phyloP scores from a whole-genome alignment of 2,329 filamentous ascomycete species.

The Pseudogymnoascus sp. region DNA sequence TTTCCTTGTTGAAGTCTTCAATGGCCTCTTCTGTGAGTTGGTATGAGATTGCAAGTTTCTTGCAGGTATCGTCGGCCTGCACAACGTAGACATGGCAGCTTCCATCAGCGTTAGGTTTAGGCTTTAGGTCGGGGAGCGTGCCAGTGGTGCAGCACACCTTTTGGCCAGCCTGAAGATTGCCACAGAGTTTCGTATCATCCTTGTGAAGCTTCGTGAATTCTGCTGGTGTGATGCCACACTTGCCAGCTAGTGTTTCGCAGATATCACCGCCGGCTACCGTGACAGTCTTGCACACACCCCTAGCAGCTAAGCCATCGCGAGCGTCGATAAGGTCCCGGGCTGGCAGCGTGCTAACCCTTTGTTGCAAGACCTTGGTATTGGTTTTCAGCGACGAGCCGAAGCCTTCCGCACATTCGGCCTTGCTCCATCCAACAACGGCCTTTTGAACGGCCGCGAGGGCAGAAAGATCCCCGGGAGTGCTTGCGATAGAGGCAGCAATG shows the following conservation, averaged over 20 bases:
- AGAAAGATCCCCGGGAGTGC: neutral
- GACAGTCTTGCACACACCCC: neutral
- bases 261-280: neutral
- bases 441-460: neutral
- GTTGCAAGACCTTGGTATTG: neutral
- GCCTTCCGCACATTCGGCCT: neutral
- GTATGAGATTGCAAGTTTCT: conserved; percentile 27
- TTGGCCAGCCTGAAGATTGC: conserved; percentile 21
- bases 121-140: conserved; percentile 27
- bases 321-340: neutral
- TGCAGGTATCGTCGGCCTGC: conserved; percentile 29
- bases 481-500: neutral
- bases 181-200: conserved; percentile 29
- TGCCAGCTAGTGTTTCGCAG: conserved; percentile 26
- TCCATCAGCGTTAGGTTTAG: conserved; percentile 28
- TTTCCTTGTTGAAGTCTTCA: conserved; percentile 34
- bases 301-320: neutral
- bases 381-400: neutral
- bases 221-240: conserved; percentile 33
- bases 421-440: neutral
- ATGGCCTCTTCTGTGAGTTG: conserved; percentile 32
- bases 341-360: neutral
- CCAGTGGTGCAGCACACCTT: conserved; percentile 31
- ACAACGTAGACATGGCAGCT: conserved; percentile 32
- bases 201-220: conserved; percentile 18